Evolutionary conservation across 1,284 basidiomycete species (phyloP), one percentile per base, ranked within the genome.

Genomic region (Schizophyllum amplum): DNA sequence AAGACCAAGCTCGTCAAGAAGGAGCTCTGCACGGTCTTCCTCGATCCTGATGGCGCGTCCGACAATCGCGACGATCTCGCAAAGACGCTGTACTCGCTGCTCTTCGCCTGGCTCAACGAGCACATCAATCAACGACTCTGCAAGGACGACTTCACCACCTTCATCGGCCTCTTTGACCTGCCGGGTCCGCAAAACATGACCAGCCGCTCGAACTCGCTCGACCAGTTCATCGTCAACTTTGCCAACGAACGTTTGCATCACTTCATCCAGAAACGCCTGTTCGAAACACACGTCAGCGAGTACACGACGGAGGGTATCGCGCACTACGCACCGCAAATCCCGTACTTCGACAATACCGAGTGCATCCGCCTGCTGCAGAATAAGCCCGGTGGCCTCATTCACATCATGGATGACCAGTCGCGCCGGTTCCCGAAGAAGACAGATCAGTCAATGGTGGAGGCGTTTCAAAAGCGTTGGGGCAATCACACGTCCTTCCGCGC

Each of bases 51-150:
- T 66, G 92, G 90, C 53, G 94, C 96, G 1, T 88, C 92, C 0
- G 85, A 89, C 65, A 96, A 98, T 66, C 80, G 94, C 56, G 96
- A 98, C 67, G 92, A 96, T 67, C 86, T 98, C 46, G 92, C 94
- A 17, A 90, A 94, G 68, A 90, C 90, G 0, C 82, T 98, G 0
- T 98, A 99, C 69, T 93, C 92, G 9, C 82, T 99, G 1, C 81
- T 99, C 17, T 99, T 99, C 67, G 86, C 92, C 1, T 99, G 95
- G 97, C 74, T 98, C 63, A 97, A 95, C 68, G 96, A 99, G 70
- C 84, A 93, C 67, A 87, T 99, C 75, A 98, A 99, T 70, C 87
- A 96, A 65, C 90, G 90, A 55, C 83, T 98, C 23, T 96, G 92
- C 75, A 84, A 85, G 47, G 93, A 97, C 51, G 92, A 95, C 66